Evolutionary conservation across 306 rosid species (phyloP).

Genomic region (Vachellia collinsii): DNA sequence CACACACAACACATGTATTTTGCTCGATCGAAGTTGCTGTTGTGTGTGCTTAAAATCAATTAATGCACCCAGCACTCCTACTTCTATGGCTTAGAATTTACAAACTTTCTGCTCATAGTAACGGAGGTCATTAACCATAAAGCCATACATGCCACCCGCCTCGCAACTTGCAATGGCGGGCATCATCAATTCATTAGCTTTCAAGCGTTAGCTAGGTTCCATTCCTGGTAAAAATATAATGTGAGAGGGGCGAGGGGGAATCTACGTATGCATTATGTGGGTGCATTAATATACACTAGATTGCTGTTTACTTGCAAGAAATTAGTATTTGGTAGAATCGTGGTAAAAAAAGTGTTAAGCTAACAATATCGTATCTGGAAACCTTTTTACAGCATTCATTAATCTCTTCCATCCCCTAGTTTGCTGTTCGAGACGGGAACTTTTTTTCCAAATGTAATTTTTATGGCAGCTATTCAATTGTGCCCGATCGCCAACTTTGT

Average conservation of each 20-base stretch:
- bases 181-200: background rate
- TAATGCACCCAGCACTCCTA: background rate
- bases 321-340: background rate
- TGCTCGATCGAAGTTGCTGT: constrained; percentile 1
- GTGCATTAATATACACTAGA: background rate
- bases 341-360: background rate
- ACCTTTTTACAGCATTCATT: background rate
- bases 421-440: background rate
- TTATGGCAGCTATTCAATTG: background rate
- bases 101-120: background rate
- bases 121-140: background rate
- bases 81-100: background rate
- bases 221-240: background rate
- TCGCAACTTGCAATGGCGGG: background rate
- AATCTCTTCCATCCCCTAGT: background rate
- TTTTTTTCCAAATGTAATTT: background rate
- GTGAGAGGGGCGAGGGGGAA: background rate
- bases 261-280: background rate
- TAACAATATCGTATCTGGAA: background rate
- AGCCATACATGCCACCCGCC: background rate
- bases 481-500: background rate
- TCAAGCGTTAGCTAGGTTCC: background rate
- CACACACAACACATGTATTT: background rate
- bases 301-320: constrained; percentile 2
- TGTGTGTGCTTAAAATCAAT: background rate